phyloP scores from a whole-genome alignment of 371 early-diverging fungal species.

The Mortierella sp. region DNA sequence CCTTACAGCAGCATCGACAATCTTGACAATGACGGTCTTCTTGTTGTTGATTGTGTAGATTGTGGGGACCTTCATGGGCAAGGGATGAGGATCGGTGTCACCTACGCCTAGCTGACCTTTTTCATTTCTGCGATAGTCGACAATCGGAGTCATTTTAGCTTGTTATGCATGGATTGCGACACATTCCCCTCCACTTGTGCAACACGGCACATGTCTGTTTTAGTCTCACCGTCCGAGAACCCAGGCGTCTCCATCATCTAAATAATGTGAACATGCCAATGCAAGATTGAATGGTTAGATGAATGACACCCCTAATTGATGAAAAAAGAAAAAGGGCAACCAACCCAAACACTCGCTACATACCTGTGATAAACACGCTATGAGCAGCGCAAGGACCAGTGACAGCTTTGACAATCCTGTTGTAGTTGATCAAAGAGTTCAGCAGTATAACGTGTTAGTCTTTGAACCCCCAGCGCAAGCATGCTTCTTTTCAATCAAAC shows the following conservation, averaged over 20 bases:
- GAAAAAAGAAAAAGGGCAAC: too few relatives aligned
- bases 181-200: too few relatives aligned
- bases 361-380: slow-evolving; percentile 56
- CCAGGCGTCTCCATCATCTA: slow-evolving; percentile 57
- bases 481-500: too few relatives aligned
- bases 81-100: slow-evolving; percentile 47
- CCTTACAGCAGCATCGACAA: slow-evolving; percentile 53
- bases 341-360: too few relatives aligned
- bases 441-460: not conserved
- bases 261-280: not conserved
- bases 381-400: slow-evolving; percentile 57
- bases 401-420: slow-evolving; percentile 48
- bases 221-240: slow-evolving; percentile 55
- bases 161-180: too few relatives aligned
- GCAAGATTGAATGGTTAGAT: not conserved
- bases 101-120: slow-evolving; percentile 61
- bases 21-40: slow-evolving; percentile 36
- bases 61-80: slow-evolving; percentile 55
- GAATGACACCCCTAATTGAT: too few relatives aligned
- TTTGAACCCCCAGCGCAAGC: too few relatives aligned
- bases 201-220: not conserved
- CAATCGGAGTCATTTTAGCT: too few relatives aligned
- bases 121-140: slow-evolving; percentile 54
- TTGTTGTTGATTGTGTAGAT: slow-evolving; percentile 36
- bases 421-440: not conserved